phyloP scores from a whole-genome alignment of 148 eudicot species.

The Linanthus parryae region DNA sequence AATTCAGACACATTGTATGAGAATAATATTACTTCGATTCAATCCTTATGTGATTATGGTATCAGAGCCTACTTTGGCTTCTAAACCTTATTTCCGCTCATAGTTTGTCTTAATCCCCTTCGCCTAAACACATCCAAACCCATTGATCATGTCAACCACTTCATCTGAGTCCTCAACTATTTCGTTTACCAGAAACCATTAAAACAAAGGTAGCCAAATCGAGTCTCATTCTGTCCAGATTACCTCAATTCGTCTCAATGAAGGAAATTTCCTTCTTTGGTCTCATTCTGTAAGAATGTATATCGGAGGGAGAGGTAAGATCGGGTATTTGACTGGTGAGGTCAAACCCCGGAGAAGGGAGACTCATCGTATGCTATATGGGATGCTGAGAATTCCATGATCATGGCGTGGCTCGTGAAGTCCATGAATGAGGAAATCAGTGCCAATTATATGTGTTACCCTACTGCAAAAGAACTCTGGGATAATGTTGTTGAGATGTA shows the following conservation, averaged over 20 bases:
- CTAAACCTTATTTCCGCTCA: too few species aligned
- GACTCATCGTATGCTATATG: background rate
- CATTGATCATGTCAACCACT: too few species aligned
- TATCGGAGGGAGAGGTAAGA: background rate
- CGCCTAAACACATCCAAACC: too few species aligned
- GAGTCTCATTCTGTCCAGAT: slow-evolving; percentile 4
- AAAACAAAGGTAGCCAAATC: too few species aligned
- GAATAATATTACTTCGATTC: too few species aligned
- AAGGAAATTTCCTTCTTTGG: background rate
- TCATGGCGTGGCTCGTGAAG: background rate
- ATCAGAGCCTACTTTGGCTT: too few species aligned
- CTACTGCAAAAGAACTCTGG: background rate
- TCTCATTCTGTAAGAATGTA: background rate
- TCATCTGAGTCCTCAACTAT: too few species aligned
- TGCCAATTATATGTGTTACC: background rate
- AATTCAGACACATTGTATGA: too few species aligned
- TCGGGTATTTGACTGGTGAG: slow-evolving; percentile 2
- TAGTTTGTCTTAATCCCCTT: too few species aligned
- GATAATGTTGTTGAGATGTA: background rate
- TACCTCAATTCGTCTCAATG: slow-evolving; percentile 1
- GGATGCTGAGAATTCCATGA: background rate
- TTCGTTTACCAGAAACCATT: too few species aligned
- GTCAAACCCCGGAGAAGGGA: background rate
- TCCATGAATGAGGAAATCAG: background rate
- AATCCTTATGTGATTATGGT: too few species aligned